Conservation (phyloP, 139 green algal genomes). For the Chloropicon primus region DNA sequence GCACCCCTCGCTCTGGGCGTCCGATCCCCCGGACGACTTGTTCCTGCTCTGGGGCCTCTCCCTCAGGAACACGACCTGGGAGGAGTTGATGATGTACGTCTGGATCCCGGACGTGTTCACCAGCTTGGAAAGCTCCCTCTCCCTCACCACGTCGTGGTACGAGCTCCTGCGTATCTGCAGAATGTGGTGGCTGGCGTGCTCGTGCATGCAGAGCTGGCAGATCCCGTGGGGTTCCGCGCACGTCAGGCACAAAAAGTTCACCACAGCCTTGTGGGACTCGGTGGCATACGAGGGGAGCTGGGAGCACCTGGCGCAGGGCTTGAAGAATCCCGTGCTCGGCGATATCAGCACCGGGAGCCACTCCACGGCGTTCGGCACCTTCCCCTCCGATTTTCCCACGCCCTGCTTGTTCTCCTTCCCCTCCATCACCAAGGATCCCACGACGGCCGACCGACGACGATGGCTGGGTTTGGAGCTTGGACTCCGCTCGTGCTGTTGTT, state of each 20-base stretch:
- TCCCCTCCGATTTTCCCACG: background rate
- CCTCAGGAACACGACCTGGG: constrained; percentile 63
- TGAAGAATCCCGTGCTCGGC: background rate
- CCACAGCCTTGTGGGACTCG: background rate
- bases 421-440: too few relatives aligned
- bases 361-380: background rate
- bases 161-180: constrained; percentile 26
- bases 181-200: background rate
- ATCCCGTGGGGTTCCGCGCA: background rate
- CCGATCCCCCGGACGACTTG: background rate
- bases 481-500: too few relatives aligned
- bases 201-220: background rate
- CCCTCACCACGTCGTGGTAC: constrained; percentile 75
- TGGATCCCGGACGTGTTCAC: constrained; percentile 51
- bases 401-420: background rate
- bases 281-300: background rate
- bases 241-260: background rate
- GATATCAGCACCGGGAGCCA: background rate
- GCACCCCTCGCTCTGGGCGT: background rate
- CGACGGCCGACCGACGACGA: too few relatives aligned
- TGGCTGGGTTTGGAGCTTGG: too few relatives aligned
- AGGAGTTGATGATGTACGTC: constrained; percentile 69
- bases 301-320: background rate
- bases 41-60: constrained; percentile 45
- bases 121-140: constrained; percentile 35